Base-by-base conservation (phyloP, 495 filamentous ascomycete genomes). In the Arthonia radiata region DNA sequence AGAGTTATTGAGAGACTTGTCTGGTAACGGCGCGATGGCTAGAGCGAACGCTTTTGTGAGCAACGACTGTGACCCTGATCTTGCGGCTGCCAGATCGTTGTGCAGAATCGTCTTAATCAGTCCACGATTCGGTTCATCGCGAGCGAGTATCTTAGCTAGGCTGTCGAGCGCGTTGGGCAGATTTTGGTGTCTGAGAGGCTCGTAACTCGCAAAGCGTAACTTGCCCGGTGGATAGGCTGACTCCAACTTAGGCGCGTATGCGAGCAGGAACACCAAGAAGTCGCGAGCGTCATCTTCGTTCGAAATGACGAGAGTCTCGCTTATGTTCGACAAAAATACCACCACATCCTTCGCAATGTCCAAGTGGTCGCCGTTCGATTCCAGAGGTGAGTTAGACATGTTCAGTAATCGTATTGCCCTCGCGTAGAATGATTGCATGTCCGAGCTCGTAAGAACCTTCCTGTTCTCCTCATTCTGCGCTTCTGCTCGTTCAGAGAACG, bases 311-410 rank as follows among this genome's bases (percentile, higher is more conserved):
- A 97, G 64, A 13, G 61, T 56, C 31, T 81, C 66, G 11, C 80
- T 63, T 29, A 83, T 57, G 42, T 97, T 93, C 31, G 80, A 86
- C 19, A 97, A 54, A 29, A 81, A 72, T 23, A 71, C 72, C 31
- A 94, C 66, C 9, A 81, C 56, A 47, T 97, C 86, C 47, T 97
- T 97, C 75, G 90, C 89, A 38, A 97, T 77, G 44, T 97, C 83
- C 40, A 90, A 47, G 3, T 75, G 83, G 47, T 91, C 86, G 32
- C 54, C 50, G 35, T 82, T 55, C 4, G 64, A 75, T 12, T 81
- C 67, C 23, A 93, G 50, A 21, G 93, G 58, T 59, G 77, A 71
- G 36, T 77, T 71, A n/a, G 79, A 70, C 3, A 83, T 93, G 19
- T 86, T 83, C 16, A 97, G 57, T 36, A 77, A 76, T 23, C 79